Percentiles rank a stretch among this genome's conserved stretches.
These are phyloP conservation scores for Kwoniella sp. DNA, from an alignment of 768 basidiomycete species.

Conservation along the genomic window DNA sequence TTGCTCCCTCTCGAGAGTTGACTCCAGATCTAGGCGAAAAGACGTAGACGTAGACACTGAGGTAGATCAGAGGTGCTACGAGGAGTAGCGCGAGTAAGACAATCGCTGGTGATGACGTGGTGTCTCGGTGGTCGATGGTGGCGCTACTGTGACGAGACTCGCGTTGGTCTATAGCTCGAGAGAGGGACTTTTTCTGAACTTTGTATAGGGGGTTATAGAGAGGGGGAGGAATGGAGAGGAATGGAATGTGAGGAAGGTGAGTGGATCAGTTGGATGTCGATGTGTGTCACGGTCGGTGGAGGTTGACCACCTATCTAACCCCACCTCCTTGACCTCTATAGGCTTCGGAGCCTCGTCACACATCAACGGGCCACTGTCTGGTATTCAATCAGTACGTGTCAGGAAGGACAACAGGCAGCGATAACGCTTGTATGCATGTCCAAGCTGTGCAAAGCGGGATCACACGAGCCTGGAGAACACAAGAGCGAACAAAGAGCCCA, in stretches of 20 bases:
- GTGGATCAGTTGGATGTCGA: background rate
- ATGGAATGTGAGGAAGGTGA: background rate
- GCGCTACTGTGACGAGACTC: background rate
- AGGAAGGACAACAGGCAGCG: background rate
- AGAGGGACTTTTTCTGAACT: no score
- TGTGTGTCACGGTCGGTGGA: constrained; percentile 1
- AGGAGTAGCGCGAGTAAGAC: background rate
- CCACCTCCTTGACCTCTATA: no score
- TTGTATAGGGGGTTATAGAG: no score
- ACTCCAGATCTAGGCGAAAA: background rate
- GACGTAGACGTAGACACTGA: constrained; percentile 1
- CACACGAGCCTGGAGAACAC: background rate
- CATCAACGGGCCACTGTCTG: no score
- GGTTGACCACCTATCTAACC: constrained; percentile 9
- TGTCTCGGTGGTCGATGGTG: no score
- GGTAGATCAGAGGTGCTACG: background rate
- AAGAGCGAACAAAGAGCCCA: background rate
- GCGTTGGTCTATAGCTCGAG: background rate
- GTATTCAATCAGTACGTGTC: no score
- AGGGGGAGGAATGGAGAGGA: background rate
- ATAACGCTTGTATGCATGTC: background rate
- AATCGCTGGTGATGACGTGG: background rate
- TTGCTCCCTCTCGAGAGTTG: background rate
- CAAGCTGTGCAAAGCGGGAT: no score
- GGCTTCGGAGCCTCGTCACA: no score